Conservation (phyloP, 2,329 filamentous ascomycete species). For the Aciculosporium take region DNA sequence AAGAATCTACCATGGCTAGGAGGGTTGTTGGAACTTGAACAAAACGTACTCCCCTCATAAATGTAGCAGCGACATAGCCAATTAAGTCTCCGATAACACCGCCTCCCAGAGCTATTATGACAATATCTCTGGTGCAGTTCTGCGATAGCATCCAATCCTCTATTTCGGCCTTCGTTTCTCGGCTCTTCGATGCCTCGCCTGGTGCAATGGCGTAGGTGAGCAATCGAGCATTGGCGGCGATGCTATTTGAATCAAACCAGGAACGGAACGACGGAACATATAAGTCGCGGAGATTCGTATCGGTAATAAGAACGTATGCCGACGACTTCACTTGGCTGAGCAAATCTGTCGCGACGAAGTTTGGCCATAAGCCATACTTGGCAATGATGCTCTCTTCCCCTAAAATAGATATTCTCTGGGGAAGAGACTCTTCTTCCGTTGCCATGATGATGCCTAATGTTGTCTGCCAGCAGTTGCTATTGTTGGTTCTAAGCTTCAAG, state of each 20-base stretch:
- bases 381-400: constrained; percentile 84
- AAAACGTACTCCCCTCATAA: constrained; percentile 94
- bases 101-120: constrained; percentile 86
- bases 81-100: constrained; percentile 98
- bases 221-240: constrained; percentile 41
- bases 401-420: constrained; percentile 61
- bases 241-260: constrained; percentile 18
- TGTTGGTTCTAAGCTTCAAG: background rate
- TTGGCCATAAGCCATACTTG: constrained; percentile 79
- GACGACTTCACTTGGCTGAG: constrained; percentile 64
- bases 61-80: constrained; percentile 91
- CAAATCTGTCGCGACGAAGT: constrained; percentile 69
- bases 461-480: background rate
- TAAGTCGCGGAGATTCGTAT: constrained; percentile 72
- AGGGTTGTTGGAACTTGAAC: constrained; percentile 94
- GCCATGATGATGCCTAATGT: constrained; percentile 12
- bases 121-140: constrained; percentile 86
- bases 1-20: constrained; percentile 95
- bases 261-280: constrained; percentile 66
- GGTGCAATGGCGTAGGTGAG: constrained; percentile 79
- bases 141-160: constrained; percentile 94
- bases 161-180: constrained; percentile 85
- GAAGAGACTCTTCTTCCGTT: constrained; percentile 17
- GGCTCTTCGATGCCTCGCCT: constrained; percentile 84
- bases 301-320: constrained; percentile 92